Evolutionary conservation across 1,284 basidiomycete genomes (phyloP).

Genomic region (Singerocomus rubriflavus): DNA sequence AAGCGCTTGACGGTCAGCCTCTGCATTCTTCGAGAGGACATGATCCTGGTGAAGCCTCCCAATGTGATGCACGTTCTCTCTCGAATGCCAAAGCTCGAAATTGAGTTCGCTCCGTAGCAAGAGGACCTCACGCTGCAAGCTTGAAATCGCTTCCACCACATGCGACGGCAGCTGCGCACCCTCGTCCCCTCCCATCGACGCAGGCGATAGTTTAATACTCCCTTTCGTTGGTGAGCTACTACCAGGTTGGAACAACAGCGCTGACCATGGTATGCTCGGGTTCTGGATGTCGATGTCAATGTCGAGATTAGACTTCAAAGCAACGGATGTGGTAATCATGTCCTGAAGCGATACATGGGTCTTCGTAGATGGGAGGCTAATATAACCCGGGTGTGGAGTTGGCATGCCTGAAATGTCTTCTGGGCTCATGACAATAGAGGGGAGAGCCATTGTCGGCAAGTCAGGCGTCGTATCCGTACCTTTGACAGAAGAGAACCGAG

Average conservation of each 20-base stretch:
- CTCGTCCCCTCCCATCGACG: slow-evolving; percentile 12
- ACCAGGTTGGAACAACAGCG: slow-evolving; percentile 36
- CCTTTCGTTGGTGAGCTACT: slow-evolving; percentile 20
- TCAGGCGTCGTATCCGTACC: slow-evolving; percentile 3
- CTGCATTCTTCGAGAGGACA: slow-evolving; percentile 68
- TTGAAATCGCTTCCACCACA: slow-evolving; percentile 59
- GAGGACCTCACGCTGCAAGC: slow-evolving; percentile 69
- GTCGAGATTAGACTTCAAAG: slow-evolving; percentile 63
- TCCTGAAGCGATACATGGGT: slow-evolving; percentile 61
- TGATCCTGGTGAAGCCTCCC: slow-evolving; percentile 72
- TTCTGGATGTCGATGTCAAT: slow-evolving; percentile 47
- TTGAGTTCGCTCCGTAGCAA: slow-evolving; percentile 75
- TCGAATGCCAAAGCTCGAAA: slow-evolving; percentile 76
- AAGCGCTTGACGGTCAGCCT: slow-evolving; percentile 76
- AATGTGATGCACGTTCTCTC: slow-evolving; percentile 76
- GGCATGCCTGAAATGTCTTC: slow-evolving; percentile 20
- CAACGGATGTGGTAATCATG: slow-evolving; percentile 66
- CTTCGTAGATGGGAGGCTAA: slow-evolving; percentile 27
- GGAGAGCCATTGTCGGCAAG: slow-evolving; percentile 1
- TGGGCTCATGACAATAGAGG: slow-evolving; percentile 12
- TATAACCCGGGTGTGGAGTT: slow-evolving; percentile 28
- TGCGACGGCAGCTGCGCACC: slow-evolving; percentile 39
- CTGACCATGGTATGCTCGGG: slow-evolving; percentile 46
- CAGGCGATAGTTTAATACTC: slow-evolving; percentile 12
- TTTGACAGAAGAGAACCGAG: slow-evolving; percentile 30